Evolutionary conservation across 2,329 filamentous ascomycete genomes (phyloP).

Genomic region (Verticillium alfalfae): DNA sequence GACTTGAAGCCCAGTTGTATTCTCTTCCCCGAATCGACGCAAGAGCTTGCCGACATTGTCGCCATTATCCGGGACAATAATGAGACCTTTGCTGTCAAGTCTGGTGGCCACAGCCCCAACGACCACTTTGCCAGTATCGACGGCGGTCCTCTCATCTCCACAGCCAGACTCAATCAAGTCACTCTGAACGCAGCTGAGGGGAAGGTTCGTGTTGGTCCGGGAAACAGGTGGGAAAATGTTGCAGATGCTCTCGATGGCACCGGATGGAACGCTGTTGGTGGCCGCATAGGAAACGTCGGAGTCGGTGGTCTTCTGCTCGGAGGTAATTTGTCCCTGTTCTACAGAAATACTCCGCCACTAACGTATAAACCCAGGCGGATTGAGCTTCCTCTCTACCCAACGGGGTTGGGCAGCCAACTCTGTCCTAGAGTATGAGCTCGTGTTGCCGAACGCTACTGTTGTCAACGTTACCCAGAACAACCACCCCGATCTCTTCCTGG

Average conservation of each 20-base stretch:
- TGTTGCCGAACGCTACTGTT: slow-evolving; percentile 43
- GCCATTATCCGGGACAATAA: slow-evolving; percentile 38
- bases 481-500: slow-evolving; percentile 44
- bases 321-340: slow-evolving; percentile 29
- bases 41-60: slow-evolving; percentile 49
- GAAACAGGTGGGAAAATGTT: slow-evolving; percentile 36
- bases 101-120: slow-evolving; percentile 53
- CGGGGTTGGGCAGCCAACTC: slow-evolving; percentile 46
- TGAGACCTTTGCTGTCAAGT: slow-evolving; percentile 48
- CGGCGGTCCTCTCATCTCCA: slow-evolving; percentile 42
- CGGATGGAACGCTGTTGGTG: slow-evolving; percentile 35
- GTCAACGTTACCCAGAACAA: slow-evolving; percentile 33
- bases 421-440: slow-evolving; percentile 43
- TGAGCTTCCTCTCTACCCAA: slow-evolving; percentile 44
- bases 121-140: slow-evolving; percentile 45
- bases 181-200: slow-evolving; percentile 27
- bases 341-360: slow-evolving; percentile 35
- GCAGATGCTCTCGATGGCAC: slow-evolving; percentile 31
- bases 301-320: slow-evolving; percentile 47
- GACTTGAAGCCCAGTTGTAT: slow-evolving; percentile 40
- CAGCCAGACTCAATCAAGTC: slow-evolving; percentile 35
- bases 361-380: slow-evolving; percentile 33
- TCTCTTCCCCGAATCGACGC: slow-evolving; percentile 37
- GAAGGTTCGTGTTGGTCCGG: slow-evolving; percentile 37
- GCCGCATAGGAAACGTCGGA: slow-evolving; percentile 39